phyloP scores from a whole-genome alignment of 768 basidiomycete genomes.

The Sarcomyxa edulis region DNA sequence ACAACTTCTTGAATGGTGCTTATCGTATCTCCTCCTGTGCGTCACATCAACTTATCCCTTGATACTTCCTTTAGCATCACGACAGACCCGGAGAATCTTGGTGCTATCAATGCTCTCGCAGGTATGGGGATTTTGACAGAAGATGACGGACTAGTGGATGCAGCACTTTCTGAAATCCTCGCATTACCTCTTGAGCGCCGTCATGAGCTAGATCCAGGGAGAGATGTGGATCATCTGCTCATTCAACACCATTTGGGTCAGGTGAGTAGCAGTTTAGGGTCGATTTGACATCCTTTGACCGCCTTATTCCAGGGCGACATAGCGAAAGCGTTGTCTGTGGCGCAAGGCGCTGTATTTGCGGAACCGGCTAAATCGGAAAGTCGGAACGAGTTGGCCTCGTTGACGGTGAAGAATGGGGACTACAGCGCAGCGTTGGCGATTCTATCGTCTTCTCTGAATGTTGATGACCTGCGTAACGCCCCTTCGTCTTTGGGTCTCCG shows the following conservation, averaged over 20 bases:
- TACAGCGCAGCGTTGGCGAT: conserved; percentile 37
- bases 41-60: not conserved
- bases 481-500: conserved; percentile 42
- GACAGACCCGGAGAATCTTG: conserved; percentile 69
- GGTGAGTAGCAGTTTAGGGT: conserved; percentile 34
- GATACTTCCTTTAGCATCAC: conserved; percentile 58
- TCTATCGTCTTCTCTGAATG: conserved; percentile 35
- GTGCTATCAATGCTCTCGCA: conserved; percentile 77
- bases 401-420: conserved; percentile 47
- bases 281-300: not conserved
- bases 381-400: conserved; percentile 48
- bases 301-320: conserved; percentile 37
- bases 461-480: conserved; percentile 27
- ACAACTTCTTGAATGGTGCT: conserved; percentile 79
- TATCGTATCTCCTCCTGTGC: conserved; percentile 5
- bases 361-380: conserved; percentile 48
- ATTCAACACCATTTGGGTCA: conserved; percentile 68
- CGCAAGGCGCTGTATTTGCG: conserved; percentile 50
- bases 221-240: conserved; percentile 69
- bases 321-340: conserved; percentile 42
- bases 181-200: conserved; percentile 63
- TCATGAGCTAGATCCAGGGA: conserved; percentile 58
- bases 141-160: conserved; percentile 79
- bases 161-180: conserved; percentile 78
- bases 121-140: conserved; percentile 84